phyloP scores from a whole-genome alignment of 2,329 filamentous ascomycete species.

The Diplodia seriata region DNA sequence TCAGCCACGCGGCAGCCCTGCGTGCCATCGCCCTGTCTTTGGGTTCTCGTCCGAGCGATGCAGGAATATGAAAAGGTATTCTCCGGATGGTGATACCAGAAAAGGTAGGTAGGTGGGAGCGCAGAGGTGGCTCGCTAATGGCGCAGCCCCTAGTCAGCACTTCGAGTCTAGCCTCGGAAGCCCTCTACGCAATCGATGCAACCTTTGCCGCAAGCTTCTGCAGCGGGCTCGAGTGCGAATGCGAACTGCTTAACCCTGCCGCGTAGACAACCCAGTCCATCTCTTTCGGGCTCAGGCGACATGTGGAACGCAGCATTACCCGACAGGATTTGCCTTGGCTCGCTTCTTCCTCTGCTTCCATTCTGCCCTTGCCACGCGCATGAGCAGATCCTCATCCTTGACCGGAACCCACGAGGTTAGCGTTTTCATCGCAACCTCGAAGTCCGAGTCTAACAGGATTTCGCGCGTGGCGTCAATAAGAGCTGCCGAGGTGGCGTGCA shows the following conservation, averaged over 20 bases:
- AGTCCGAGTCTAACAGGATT: slow-evolving; percentile 89
- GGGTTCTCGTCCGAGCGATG: slow-evolving; percentile 4
- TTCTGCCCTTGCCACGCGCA: slow-evolving; percentile 87
- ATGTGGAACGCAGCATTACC: slow-evolving; percentile 25
- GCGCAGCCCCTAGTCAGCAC: slow-evolving; percentile 17
- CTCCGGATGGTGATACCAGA: slow-evolving; percentile 20
- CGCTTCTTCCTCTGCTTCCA: slow-evolving; percentile 73
- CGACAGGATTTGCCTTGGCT: slow-evolving; percentile 32
- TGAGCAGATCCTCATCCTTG: slow-evolving; percentile 90
- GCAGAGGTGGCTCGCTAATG: slow-evolving; percentile 9
- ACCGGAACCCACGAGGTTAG: slow-evolving; percentile 93
- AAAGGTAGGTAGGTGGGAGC: slow-evolving; percentile 19
- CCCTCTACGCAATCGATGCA: slow-evolving; percentile 30
- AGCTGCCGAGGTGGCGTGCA: slow-evolving; percentile 89
- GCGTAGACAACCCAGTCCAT: background rate
- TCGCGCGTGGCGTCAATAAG: slow-evolving; percentile 90
- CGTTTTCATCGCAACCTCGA: slow-evolving; percentile 97
- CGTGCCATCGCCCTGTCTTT: slow-evolving; percentile 20
- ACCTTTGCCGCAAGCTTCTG: slow-evolving; percentile 20
- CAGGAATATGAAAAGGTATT: slow-evolving; percentile 17
- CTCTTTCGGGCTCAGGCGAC: slow-evolving; percentile 24
- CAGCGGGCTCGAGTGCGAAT: slow-evolving; percentile 27
- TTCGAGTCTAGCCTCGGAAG: slow-evolving; percentile 25
- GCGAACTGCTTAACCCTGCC: slow-evolving; percentile 28
- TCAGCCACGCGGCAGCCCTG: slow-evolving; percentile 25